Base-by-base conservation (phyloP, 2,329 filamentous ascomycete genomes). In the Diaporthe sp. region DNA sequence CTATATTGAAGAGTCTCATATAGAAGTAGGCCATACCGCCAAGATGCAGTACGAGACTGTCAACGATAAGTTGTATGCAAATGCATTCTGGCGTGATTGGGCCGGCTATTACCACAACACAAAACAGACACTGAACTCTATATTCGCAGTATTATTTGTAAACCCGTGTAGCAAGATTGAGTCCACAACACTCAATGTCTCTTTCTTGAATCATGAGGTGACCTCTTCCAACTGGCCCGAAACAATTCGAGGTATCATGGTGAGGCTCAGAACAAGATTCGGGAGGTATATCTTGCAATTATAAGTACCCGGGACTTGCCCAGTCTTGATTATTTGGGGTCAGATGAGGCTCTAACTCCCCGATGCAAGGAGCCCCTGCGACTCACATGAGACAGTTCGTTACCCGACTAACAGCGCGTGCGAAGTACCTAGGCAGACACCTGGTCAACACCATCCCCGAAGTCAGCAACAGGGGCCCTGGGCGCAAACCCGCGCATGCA, bases 311-410 rank as follows among this genome's bases (percentile, higher is more conserved):
- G 25, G 15, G 17, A 6, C 25, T 42, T 17, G 13, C 15, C 7
- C 25, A 3, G 31, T 7, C 10, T 19, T 25, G 15, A 15, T 7
- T 39, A 46, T 46, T 22, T 4, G 12, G 5, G n/a, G 5, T 17
- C 17, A 10, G n/a, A 46, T 22, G 19, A 10, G 15, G 17, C 60
- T 46, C 15, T 3, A 37, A 53, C 8, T 28, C 31, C 13, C 13
- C 49, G 44, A 53, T 15, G 22, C 28, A 25, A 25, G 2, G 19
- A 53, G 28, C n/a, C 46, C 49, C n/a, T 68, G 31, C 15, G 31
- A 9, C 46, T n/a, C 46, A 68, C 65, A 68, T 9, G 65, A 68
- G 49, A 68, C 65, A 53, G 8, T 19, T 28, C 12, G 10, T 39
- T 39, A 39, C 10, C 22, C 28, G 62, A 9, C 12, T 34, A 51